Evolutionary conservation across 768 basidiomycete genomes (phyloP).

Genomic region (Hypholoma sublateritium): DNA sequence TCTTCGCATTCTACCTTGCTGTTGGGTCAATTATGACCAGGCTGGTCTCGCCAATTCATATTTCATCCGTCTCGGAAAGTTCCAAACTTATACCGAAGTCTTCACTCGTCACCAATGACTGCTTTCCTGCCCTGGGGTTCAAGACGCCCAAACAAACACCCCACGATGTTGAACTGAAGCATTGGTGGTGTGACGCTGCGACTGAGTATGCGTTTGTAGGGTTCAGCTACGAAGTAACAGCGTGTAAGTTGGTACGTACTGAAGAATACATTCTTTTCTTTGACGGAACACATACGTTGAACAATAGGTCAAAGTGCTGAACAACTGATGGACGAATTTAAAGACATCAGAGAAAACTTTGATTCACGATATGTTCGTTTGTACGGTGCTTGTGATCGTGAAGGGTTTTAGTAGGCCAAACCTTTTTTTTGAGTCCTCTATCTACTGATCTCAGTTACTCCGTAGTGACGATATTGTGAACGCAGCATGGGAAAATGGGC

Average conservation of each 20-base stretch:
- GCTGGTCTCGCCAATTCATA: neutral
- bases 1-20: too few species aligned
- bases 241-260: slow-evolving; percentile 35
- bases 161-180: slow-evolving; percentile 22
- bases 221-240: slow-evolving; percentile 63
- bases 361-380: slow-evolving; percentile 54
- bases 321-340: slow-evolving; percentile 49
- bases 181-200: slow-evolving; percentile 54
- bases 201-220: slow-evolving; percentile 66
- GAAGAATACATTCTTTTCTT: too few species aligned
- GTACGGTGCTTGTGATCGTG: slow-evolving; percentile 35
- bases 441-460: neutral
- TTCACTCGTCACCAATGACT: slow-evolving; percentile 3
- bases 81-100: neutral
- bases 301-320: slow-evolving; percentile 44
- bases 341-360: slow-evolving; percentile 50
- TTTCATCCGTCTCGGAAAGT: neutral
- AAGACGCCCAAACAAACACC: slow-evolving; percentile 45
- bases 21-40: too few species aligned
- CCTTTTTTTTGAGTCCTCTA: neutral
- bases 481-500: slow-evolving; percentile 49
- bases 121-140: slow-evolving; percentile 40
- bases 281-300: neutral
- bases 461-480: slow-evolving; percentile 47
- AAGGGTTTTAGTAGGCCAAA: slow-evolving; percentile 33